Base-by-base conservation (phyloP, 768 basidiomycete genomes). In the Naganishia vaughanmartiniae region DNA sequence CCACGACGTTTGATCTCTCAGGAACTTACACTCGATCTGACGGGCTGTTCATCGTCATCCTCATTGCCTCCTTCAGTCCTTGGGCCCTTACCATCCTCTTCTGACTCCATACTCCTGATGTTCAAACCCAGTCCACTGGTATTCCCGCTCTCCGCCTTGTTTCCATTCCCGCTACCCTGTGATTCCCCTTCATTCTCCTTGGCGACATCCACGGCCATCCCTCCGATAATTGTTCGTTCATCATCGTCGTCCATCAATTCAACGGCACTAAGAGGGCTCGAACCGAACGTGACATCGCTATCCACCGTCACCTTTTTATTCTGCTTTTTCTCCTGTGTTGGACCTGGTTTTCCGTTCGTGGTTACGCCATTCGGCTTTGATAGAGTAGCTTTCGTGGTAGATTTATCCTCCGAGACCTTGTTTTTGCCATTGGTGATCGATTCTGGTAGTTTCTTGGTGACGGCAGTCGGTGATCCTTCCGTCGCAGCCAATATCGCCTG, bases 11-110 rank as follows among this genome's bases (percentile, higher is more conserved):
- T 42, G 42, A 42, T 42, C 42, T 42, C 42, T 45, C 65, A 36
- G 14, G 14, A 54, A 67, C 76, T 75, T 60, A 79, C 79, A 30
- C 65, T 28, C 12, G 72, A 39, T 26, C 48, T 48, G 21, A 76
- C 68, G 0, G 78, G 78, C 26, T 73, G 74, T 12, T 73, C 78
- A 34, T 78, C 77, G 1, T 51, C 58, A 15, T 66, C 69, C 46
- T 46, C 28, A n/a, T 24, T 58, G 12, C 30, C 21, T 19, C 36
- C 42, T 12, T 31, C 69, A 54, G 66, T 36, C 66, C 51, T 73
- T 74, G 74, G 75, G 15, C 67, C 65, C 28, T 68, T 53, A 65
- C 74, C 75, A 28, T 45, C 17, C 36, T 39, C 12, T n/a, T 12
- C 39, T 26, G 48, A 51, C 14, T 1, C 7, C 48, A 12, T 9